Conservation (phyloP, 2,329 filamentous ascomycete genomes). For the Metarhizium sp. region DNA sequence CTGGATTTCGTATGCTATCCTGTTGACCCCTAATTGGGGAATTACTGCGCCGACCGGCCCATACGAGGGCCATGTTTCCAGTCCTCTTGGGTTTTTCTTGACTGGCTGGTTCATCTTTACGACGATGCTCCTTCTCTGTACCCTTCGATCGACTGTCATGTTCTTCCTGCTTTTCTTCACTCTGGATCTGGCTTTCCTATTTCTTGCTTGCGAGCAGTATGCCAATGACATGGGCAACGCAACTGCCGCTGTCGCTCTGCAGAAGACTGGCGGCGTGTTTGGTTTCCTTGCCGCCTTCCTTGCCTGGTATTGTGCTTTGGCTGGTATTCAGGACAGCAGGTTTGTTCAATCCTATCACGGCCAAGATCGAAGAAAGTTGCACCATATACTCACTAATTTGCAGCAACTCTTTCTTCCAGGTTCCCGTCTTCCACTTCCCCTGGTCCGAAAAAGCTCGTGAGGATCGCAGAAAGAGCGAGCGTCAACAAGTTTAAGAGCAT, state of each 20-base stretch:
- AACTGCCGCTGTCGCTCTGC: constrained; percentile 37
- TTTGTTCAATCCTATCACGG: constrained; percentile 23
- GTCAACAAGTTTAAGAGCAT: constrained; percentile 11
- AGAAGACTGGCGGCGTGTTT: constrained; percentile 67
- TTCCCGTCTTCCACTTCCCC: constrained; percentile 89
- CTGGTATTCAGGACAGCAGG: constrained; percentile 68
- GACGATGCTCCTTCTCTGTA: constrained; percentile 62
- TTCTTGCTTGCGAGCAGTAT: constrained; percentile 57
- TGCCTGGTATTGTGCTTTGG: constrained; percentile 81
- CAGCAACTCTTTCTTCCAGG: constrained; percentile 81
- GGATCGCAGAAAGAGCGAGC: constrained; percentile 37
- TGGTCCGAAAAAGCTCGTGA: constrained; percentile 75
- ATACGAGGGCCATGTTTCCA: constrained; percentile 36
- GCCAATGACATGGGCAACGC: constrained; percentile 41
- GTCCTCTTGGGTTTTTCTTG: constrained; percentile 65
- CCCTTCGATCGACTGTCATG: constrained; percentile 65
- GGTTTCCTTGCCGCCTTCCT: constrained; percentile 73
- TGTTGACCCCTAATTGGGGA: constrained; percentile 59
- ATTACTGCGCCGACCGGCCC: constrained; percentile 38
- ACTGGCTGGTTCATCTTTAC: constrained; percentile 83
- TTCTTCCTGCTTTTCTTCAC: constrained; percentile 72
- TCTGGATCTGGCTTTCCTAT: constrained; percentile 66
- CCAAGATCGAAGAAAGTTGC: too few species aligned
- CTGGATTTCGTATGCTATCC: constrained; percentile 68
- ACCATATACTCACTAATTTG: neutral